phyloP scores from a whole-genome alignment of 2,329 filamentous ascomycete genomes.

The Epicoccum sorghinum region DNA sequence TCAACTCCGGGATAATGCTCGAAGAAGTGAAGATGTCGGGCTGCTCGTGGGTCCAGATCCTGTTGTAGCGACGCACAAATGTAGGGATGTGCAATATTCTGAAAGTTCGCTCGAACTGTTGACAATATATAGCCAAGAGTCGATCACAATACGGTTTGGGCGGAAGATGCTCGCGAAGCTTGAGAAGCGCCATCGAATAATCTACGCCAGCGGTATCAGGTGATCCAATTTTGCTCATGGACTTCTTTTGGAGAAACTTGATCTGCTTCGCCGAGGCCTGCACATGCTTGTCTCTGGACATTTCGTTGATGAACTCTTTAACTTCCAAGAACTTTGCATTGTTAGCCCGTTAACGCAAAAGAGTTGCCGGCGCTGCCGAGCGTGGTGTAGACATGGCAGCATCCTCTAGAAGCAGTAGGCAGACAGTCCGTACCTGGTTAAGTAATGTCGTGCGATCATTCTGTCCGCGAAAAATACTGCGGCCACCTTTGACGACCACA shows the following conservation, averaged over 20 bases:
- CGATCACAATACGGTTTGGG: conserved; percentile 29
- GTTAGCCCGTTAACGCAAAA: conserved; percentile 5
- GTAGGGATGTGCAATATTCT: conserved; percentile 33
- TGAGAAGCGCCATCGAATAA: conserved; percentile 24
- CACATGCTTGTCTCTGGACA: conserved; percentile 21
- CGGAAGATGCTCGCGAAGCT: conserved; percentile 27
- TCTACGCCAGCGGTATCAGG: conserved; percentile 9
- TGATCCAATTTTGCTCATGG: conserved; percentile 15
- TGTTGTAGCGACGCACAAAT: conserved; percentile 31
- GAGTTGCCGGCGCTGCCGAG: too few species aligned
- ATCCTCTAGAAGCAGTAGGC: too few species aligned
- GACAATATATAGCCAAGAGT: conserved; percentile 26
- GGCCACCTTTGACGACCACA: conserved; percentile 25
- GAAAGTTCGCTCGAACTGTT: conserved; percentile 32
- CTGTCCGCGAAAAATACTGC: conserved; percentile 27
- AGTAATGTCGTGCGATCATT: conserved; percentile 29
- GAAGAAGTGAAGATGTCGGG: conserved; percentile 18
- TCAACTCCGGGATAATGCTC: conserved; percentile 32
- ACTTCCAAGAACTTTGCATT: conserved; percentile 21
- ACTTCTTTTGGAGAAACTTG: conserved; percentile 25
- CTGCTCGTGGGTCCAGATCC: conserved; percentile 24
- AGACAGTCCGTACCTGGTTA: conserved; percentile 24
- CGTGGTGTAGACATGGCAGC: too few species aligned
- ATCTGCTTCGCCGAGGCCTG: conserved; percentile 25
- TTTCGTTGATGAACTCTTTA: conserved; percentile 22